Evolutionary conservation across 192 early-diverging fungal species (phyloP).

Genomic region (Gaertneriomyces semiglobifer): DNA sequence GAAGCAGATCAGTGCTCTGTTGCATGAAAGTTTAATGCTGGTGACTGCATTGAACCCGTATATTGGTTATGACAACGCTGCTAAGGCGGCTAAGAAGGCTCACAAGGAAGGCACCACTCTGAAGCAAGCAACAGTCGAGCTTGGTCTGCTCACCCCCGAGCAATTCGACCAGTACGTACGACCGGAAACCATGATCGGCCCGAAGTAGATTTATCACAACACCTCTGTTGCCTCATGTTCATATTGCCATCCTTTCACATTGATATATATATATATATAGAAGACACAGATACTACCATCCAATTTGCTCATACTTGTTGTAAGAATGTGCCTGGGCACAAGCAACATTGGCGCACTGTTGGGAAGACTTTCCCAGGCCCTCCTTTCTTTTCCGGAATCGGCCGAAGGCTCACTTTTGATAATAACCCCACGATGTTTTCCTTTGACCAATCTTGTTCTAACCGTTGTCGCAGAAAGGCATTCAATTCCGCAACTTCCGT

Average conservation of each 20-base stretch:
- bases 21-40: slow-evolving; percentile 95
- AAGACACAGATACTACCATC: not conserved
- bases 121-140: slow-evolving; percentile 87
- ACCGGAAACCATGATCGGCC: slow-evolving; percentile 68
- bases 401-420: not conserved
- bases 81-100: slow-evolving; percentile 95
- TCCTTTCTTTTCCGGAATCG: slow-evolving; percentile 2
- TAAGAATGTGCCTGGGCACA: too few species aligned
- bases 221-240: too few species aligned
- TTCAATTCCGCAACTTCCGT: slow-evolving; percentile 22
- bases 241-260: too few species aligned
- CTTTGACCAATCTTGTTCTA: slow-evolving; percentile 4
- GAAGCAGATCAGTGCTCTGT: slow-evolving; percentile 77
- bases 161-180: slow-evolving; percentile 96
- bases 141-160: slow-evolving; percentile 81
- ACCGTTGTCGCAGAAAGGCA: slow-evolving; percentile 2
- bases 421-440: slow-evolving; percentile 4
- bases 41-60: slow-evolving; percentile 98
- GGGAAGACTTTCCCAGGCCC: slow-evolving; percentile 2
- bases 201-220: slow-evolving; percentile 21
- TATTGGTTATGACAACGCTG: slow-evolving; percentile 85
- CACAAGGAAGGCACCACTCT: slow-evolving; percentile 86
- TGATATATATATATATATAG: too few species aligned
- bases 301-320: not conserved
- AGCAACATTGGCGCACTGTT: not conserved